Percentiles rank a stretch among this genome's conserved stretches.
Conservation (phyloP, 2,329 filamentous ascomycete species). For the Gnomoniopsis sp. region DNA sequence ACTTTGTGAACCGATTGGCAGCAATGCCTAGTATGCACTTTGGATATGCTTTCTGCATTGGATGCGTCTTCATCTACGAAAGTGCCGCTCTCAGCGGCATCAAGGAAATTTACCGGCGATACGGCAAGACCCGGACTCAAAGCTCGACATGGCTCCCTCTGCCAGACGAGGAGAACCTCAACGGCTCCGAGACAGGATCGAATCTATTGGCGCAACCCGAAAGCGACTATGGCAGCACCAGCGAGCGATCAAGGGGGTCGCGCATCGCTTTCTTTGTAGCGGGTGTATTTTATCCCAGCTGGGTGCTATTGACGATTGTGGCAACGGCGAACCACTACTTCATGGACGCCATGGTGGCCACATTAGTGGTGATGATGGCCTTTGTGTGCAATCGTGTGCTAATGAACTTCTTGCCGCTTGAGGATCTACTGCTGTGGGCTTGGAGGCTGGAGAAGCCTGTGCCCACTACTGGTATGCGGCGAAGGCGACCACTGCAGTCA, state of each 20-base stretch:
- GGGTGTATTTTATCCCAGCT: conserved; percentile 48
- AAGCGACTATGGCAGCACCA: not conserved
- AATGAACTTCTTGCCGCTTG: conserved; percentile 58
- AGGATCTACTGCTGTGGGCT: conserved; percentile 63
- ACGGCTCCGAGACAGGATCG: not conserved
- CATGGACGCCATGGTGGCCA: conserved; percentile 63
- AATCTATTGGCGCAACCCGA: conserved; percentile 2
- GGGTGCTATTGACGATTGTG: conserved; percentile 55
- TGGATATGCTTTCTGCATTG: conserved; percentile 52
- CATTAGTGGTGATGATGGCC: conserved; percentile 56
- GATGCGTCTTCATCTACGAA: conserved; percentile 50
- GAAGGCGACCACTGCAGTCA: conserved; percentile 7
- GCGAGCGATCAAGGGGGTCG: conserved; percentile 10
- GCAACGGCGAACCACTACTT: conserved; percentile 63
- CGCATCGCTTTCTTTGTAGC: conserved; percentile 25
- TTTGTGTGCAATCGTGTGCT: conserved; percentile 52
- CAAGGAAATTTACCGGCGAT: conserved; percentile 15
- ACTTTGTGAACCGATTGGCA: conserved; percentile 56
- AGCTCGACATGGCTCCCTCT: conserved; percentile 16
- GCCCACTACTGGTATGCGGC: conserved; percentile 38
- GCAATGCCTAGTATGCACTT: conserved; percentile 58
- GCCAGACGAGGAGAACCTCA: conserved; percentile 14
- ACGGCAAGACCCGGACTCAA: conserved; percentile 15
- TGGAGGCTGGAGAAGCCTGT: conserved; percentile 62
- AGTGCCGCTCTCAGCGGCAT: conserved; percentile 29